Conservation (phyloP, 345 rosid genomes). For the Pistacia integerrima region DNA sequence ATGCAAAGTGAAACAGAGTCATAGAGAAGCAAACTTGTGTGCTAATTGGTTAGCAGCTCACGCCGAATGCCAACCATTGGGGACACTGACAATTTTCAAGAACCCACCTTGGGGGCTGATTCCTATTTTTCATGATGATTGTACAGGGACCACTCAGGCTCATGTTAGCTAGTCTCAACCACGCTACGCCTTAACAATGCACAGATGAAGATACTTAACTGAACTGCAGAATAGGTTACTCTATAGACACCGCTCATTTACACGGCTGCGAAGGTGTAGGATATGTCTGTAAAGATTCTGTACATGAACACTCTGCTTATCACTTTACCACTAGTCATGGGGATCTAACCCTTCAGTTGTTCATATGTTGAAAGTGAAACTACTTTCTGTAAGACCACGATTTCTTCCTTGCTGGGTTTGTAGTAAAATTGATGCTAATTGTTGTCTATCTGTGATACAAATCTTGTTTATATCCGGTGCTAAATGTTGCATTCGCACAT, state of each 20-base stretch:
- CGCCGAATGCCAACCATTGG: constrained; percentile 14
- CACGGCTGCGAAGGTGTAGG: background rate
- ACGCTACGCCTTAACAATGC: background rate
- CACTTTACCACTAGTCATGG: background rate
- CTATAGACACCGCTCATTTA: background rate
- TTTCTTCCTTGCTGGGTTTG: background rate
- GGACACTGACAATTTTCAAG: constrained; percentile 24
- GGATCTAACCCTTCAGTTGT: background rate
- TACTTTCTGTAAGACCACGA: background rate
- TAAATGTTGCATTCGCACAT: too few relatives aligned
- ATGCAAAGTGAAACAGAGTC: constrained; percentile 30
- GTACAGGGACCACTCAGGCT: background rate
- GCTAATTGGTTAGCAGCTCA: constrained; percentile 47
- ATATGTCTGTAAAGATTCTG: background rate
- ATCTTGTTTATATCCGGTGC: too few relatives aligned
- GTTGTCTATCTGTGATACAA: too few relatives aligned
- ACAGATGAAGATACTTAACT: background rate
- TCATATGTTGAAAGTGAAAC: background rate
- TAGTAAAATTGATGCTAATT: background rate
- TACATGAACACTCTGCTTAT: background rate
- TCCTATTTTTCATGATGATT: constrained; percentile 31
- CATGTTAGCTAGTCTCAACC: background rate
- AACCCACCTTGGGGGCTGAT: constrained; percentile 37
- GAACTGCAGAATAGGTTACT: background rate
- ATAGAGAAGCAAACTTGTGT: constrained; percentile 35